Conservation (phyloP, 495 filamentous ascomycete genomes). For the Amorphotheca resinae region DNA sequence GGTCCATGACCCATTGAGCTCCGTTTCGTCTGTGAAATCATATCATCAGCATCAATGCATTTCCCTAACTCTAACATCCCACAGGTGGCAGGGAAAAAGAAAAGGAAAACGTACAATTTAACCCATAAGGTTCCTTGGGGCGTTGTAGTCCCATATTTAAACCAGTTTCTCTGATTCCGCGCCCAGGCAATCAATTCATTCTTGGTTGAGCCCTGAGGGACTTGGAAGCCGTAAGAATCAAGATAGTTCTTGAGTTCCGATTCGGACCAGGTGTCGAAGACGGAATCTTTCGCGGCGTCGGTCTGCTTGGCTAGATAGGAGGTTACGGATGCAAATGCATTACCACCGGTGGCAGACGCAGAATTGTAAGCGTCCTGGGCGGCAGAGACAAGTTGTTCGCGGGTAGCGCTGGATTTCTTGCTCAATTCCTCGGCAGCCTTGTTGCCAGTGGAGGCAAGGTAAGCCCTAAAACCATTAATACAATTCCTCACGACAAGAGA, state of each 20-base stretch:
- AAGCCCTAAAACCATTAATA: slow-evolving; percentile 35
- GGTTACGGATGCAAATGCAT: slow-evolving; percentile 59
- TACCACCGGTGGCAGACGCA: slow-evolving; percentile 54
- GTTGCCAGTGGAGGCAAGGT: slow-evolving; percentile 44
- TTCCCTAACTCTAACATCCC: neutral
- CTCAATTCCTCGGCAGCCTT: slow-evolving; percentile 56
- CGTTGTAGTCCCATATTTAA: slow-evolving; percentile 60
- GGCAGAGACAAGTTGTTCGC: slow-evolving; percentile 60
- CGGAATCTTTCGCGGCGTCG: slow-evolving; percentile 50
- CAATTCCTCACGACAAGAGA: neutral
- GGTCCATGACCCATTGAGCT: slow-evolving; percentile 28
- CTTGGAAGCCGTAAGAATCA: slow-evolving; percentile 66
- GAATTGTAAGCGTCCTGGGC: slow-evolving; percentile 58
- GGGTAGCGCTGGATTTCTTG: slow-evolving; percentile 50
- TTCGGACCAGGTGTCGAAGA: slow-evolving; percentile 73
- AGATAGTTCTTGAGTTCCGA: slow-evolving; percentile 72
- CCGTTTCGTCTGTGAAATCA: slow-evolving; percentile 26
- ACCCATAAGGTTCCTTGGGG: slow-evolving; percentile 53
- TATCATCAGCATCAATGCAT: too few species aligned
- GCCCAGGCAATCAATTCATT: slow-evolving; percentile 55
- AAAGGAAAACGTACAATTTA: slow-evolving; percentile 29
- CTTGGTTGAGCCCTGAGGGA: slow-evolving; percentile 53
- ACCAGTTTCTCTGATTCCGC: slow-evolving; percentile 61
- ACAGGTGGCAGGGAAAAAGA: neutral
- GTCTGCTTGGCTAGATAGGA: slow-evolving; percentile 60